A percentile compares a stretch with the other conserved stretches of the same genome.
Conservation (phyloP, 306 rosid genomes). For the Quillaja saponaria region DNA sequence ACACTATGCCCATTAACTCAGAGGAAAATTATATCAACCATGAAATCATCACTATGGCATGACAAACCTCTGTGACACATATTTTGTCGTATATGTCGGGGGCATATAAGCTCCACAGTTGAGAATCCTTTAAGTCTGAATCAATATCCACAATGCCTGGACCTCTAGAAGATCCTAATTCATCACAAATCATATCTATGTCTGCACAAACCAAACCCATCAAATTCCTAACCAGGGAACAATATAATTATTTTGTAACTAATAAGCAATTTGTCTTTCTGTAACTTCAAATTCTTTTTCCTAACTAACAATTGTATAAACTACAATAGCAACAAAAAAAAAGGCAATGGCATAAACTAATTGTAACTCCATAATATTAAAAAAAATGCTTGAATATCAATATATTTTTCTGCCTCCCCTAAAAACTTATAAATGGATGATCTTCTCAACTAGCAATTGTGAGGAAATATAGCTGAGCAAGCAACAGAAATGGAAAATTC, state of each 20-base stretch:
- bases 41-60: slow-evolving; percentile 16
- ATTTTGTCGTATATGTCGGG: slow-evolving; percentile 57
- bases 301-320: too few species aligned
- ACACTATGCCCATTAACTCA: slow-evolving; percentile 7
- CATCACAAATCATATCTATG: slow-evolving; percentile 41
- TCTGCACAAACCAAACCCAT: slow-evolving; percentile 46
- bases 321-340: neutral
- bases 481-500: too few species aligned
- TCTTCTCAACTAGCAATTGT: too few species aligned
- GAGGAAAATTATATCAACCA: neutral
- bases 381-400: slow-evolving; percentile 12
- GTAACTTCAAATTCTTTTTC: neutral
- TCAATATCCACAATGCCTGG: slow-evolving; percentile 54
- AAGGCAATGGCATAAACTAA: neutral
- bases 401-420: slow-evolving; percentile 12
- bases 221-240: slow-evolving; percentile 9
- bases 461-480: too few species aligned
- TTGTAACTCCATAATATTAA: slow-evolving; percentile 10
- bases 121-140: slow-evolving; percentile 57
- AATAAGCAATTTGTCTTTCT: slow-evolving; percentile 2
- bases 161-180: slow-evolving; percentile 39
- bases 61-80: slow-evolving; percentile 74
- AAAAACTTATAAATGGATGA: too few species aligned
- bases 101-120: slow-evolving; percentile 71
- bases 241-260: slow-evolving; percentile 17